These are phyloP conservation scores for Ampelomyces quisqualis DNA, from an alignment of 2,329 filamentous ascomycete species.

Conservation along the genomic window DNA sequence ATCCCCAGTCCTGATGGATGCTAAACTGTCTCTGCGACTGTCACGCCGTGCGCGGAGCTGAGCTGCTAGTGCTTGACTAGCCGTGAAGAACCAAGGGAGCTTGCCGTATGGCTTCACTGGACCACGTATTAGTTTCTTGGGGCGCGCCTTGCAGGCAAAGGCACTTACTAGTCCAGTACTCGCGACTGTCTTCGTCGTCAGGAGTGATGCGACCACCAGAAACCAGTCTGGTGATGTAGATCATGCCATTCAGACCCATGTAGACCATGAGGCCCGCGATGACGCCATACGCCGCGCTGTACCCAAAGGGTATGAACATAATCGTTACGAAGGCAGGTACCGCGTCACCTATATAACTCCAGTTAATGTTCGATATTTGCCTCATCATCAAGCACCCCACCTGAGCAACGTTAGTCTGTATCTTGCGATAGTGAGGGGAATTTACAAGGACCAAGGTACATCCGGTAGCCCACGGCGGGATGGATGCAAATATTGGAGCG, in stretches of 20 bases:
- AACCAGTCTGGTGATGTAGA: constrained; percentile 66
- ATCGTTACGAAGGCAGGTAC: constrained; percentile 83
- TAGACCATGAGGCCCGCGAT: constrained; percentile 79
- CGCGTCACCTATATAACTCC: constrained; percentile 80
- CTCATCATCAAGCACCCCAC: constrained; percentile 74
- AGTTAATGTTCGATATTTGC: constrained; percentile 79
- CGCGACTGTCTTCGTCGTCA: constrained; percentile 71
- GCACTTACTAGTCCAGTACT: constrained; percentile 73
- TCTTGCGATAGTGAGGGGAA: neutral
- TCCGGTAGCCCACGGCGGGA: constrained; percentile 85
- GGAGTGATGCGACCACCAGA: constrained; percentile 71
- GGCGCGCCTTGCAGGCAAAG: neutral
- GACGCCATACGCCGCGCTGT: constrained; percentile 82
- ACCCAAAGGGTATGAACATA: constrained; percentile 83
- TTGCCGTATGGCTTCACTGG: constrained; percentile 38
- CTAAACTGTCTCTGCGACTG: constrained; percentile 16
- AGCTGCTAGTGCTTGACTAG: constrained; percentile 24
- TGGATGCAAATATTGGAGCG: constrained; percentile 85
- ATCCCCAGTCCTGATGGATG: constrained; percentile 28
- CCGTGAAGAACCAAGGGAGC: constrained; percentile 39
- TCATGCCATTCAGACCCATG: constrained; percentile 68
- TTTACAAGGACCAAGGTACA: constrained; percentile 76
- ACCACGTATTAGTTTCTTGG: constrained; percentile 13
- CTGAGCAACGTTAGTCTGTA: constrained; percentile 22
- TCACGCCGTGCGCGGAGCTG: constrained; percentile 19